A percentile compares a stretch with the other conserved stretches of the same genome.
phyloP scores from a whole-genome alignment of 2,329 filamentous ascomycete species.

The Diplodia intermedia region DNA sequence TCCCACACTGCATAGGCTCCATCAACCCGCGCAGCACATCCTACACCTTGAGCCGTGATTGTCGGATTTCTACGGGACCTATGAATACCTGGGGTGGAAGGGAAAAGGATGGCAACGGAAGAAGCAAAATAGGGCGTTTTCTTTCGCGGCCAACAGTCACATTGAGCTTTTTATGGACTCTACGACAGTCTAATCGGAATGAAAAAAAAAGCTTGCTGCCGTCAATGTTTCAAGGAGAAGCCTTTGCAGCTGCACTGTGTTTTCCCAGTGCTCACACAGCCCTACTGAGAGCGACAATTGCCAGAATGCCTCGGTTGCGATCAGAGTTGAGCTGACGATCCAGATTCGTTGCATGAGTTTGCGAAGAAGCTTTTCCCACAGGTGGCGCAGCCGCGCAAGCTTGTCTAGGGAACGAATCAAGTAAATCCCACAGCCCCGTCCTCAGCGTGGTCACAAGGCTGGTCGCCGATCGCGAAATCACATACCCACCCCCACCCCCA shows the following conservation, averaged over 20 bases:
- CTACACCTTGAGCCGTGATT: conserved; percentile 27
- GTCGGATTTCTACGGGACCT: conserved; percentile 28
- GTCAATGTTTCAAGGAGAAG: neutral
- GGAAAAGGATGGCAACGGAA: conserved; percentile 12
- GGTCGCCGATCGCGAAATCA: neutral
- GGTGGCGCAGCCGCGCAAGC: neutral
- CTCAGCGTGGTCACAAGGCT: neutral
- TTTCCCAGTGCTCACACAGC: neutral
- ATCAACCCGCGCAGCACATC: conserved; percentile 25
- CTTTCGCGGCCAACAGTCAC: conserved; percentile 21
- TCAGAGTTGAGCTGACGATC: neutral
- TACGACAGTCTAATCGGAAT: conserved; percentile 31
- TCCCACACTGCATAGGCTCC: conserved; percentile 32
- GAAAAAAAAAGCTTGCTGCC: conserved; percentile 30
- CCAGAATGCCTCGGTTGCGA: neutral
- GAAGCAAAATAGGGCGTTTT: conserved; percentile 20
- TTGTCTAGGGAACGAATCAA: neutral
- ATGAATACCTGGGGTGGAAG: conserved; percentile 23
- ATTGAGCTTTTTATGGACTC: conserved; percentile 29
- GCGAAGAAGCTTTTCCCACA: neutral
- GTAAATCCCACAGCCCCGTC: neutral
- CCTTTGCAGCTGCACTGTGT: neutral
- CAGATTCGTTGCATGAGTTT: neutral
- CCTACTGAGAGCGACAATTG: neutral
- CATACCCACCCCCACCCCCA: neutral